Evolutionary conservation across 768 basidiomycete species (phyloP).

Genomic region (Peribolospora kevripleyi): DNA sequence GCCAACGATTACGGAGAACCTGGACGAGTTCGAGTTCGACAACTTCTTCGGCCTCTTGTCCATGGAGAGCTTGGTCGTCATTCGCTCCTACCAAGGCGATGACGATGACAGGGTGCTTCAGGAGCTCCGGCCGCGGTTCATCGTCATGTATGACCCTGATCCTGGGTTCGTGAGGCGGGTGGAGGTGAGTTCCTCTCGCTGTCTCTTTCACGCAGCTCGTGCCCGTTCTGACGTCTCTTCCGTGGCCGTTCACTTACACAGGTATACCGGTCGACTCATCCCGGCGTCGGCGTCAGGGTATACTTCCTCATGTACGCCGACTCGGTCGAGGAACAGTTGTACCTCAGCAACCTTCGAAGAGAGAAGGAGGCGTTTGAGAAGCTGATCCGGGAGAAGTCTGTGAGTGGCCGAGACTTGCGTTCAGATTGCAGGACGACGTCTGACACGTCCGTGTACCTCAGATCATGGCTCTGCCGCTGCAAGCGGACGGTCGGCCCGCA

Average conservation of each 20-base stretch:
- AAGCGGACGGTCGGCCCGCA: conserved; percentile 17
- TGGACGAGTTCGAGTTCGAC: conserved; percentile 36
- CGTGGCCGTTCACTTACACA: conserved; percentile 15
- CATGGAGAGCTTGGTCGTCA: conserved; percentile 54
- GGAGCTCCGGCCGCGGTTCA: conserved; percentile 70
- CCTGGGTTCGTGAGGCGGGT: conserved; percentile 77
- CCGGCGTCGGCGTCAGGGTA: conserved; percentile 58
- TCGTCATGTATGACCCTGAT: conserved; percentile 87
- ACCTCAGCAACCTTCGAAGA: conserved; percentile 58
- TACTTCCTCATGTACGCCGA: conserved; percentile 90
- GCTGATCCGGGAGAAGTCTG: conserved; percentile 74
- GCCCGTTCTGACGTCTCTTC: not conserved
- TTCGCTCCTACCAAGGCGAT: conserved; percentile 75
- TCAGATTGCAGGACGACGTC: not conserved
- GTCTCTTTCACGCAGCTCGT: not conserved
- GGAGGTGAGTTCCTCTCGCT: conserved; percentile 33
- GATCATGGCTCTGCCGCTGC: conserved; percentile 73
- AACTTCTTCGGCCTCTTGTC: conserved; percentile 51
- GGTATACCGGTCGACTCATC: conserved; percentile 68
- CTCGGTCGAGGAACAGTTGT: conserved; percentile 87
- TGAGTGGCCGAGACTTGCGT: conserved; percentile 22
- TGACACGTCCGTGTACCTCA: conserved; percentile 15
- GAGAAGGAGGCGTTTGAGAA: conserved; percentile 88
- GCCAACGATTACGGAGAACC: conserved; percentile 4
- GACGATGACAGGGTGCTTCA: conserved; percentile 67